Base-by-base conservation (phyloP, 352 stramenopile species). In the Globisporangium irregulare region DNA sequence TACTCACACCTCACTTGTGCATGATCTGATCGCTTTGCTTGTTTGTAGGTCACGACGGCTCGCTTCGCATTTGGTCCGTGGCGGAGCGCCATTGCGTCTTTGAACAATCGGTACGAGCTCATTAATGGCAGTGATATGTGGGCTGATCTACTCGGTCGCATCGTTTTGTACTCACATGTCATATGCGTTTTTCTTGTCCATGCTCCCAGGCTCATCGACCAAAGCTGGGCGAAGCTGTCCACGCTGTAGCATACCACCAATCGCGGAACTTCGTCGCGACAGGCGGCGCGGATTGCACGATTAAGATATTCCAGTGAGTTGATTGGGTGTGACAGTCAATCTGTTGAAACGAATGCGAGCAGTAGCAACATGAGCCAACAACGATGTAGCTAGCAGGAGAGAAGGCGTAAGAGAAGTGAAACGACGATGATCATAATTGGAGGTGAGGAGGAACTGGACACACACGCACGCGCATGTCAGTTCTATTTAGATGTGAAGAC, bases 241-340 rank as follows among this genome's bases (percentile, higher is more conserved):
- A 94, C 70, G 79, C 82, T 22, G 86, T 96, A 20, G 73, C 68
- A 38, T 94, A 91, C 67, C 88, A 96, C 46, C 79, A 82, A 63
- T 89, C 86, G 8, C 88, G 85, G 25, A 93, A 91, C 67, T 94
- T 90, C 61, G 85, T 96, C 55, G 88, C 88, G 12, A 90, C 88
- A 0, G 78, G 82, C 34, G 88, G 88, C 22, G 88, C 88, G 5
- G 88, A 96, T 65, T 87, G 86, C 76, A 80, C 89, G 70, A 84
- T 96, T 78, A 96, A 96, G 74, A 84, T 96, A 73, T 96, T 92
- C 73, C 88, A 96, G 71, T 95, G 72, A 87, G 55, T 46, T 22
- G 43, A 22, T 46, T 50, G 14, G n/a, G 57, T 54, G 27, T 67
- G 12, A 2, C 54, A 24, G 22, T 36, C 24, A 25, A 24, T 6